A percentile compares a stretch with the other conserved stretches of the same genome.
Conservation (phyloP, 164 flowering plant genomes). For the Saururus chinensis region DNA sequence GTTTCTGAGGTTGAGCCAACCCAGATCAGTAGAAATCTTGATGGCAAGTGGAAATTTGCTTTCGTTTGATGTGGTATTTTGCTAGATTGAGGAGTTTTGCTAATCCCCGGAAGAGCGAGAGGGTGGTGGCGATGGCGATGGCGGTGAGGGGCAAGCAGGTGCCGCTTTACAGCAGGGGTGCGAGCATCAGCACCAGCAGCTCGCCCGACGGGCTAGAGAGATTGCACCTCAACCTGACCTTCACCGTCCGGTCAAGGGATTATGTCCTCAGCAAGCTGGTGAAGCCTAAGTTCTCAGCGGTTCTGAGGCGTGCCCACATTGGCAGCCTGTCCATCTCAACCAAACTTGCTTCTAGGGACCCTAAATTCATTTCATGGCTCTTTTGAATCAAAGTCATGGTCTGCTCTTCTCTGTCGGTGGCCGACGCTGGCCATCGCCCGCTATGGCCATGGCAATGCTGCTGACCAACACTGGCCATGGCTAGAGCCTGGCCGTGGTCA, state of each 20-base stretch:
- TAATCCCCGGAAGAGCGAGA: conserved; percentile 51
- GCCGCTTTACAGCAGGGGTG: conserved; percentile 70
- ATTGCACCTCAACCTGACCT: conserved; percentile 60
- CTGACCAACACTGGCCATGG: too few species aligned
- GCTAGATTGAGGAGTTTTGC: conserved; percentile 56
- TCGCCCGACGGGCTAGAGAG: conserved; percentile 10
- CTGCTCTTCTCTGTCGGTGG: too few species aligned
- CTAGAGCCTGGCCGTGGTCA: too few species aligned
- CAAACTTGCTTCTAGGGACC: conserved; percentile 22
- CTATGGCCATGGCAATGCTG: too few species aligned
- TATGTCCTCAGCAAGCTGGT: conserved; percentile 72
- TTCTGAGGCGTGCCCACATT: conserved; percentile 32
- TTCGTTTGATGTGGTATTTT: background rate
- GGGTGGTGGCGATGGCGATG: conserved; percentile 20
- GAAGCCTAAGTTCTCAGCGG: conserved; percentile 56
- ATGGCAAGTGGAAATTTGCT: too few species aligned
- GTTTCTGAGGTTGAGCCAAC: too few species aligned
- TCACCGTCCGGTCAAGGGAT: conserved; percentile 61
- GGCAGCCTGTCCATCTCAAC: conserved; percentile 31
- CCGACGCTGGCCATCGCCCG: too few species aligned
- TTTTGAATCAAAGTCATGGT: too few species aligned
- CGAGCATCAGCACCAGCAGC: conserved; percentile 20
- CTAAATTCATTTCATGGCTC: background rate
- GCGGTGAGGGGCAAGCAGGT: conserved; percentile 43
- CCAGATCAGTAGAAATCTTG: too few species aligned